These are phyloP conservation scores for Aspergillus sclerotioniger DNA, from an alignment of 495 filamentous ascomycete genomes.

Conservation along the genomic window DNA sequence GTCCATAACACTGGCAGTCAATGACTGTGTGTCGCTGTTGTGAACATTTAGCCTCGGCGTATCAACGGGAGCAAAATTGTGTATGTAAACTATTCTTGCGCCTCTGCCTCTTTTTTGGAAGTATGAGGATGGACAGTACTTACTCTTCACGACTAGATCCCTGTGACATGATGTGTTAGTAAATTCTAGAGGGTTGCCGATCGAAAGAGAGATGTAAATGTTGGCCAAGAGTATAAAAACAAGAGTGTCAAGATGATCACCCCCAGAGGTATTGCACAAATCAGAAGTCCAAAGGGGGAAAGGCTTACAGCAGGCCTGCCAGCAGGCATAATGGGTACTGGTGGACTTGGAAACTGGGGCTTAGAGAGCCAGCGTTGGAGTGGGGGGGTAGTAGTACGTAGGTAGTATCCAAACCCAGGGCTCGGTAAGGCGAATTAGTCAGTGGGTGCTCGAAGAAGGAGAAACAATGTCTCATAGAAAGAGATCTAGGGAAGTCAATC, in stretches of 20 bases:
- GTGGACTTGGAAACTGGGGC: conserved; percentile 13
- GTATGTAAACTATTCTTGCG: neutral
- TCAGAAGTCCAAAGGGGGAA: conserved; percentile 2
- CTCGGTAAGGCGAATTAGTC: neutral
- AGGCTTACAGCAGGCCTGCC: conserved; percentile 20
- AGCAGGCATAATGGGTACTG: conserved; percentile 11
- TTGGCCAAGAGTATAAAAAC: neutral
- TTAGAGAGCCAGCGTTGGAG: conserved; percentile 4
- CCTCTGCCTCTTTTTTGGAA: neutral
- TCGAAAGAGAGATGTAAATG: neutral
- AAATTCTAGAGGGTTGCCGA: neutral
- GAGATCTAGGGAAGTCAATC: neutral
- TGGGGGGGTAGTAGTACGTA: conserved; percentile 6
- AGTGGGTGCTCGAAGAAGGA: neutral
- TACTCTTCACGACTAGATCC: conserved; percentile 22
- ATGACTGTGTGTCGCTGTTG: conserved; percentile 47
- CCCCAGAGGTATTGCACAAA: neutral
- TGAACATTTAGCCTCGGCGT: conserved; percentile 12
- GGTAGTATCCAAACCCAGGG: neutral
- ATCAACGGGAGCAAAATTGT: neutral
- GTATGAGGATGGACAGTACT: conserved; percentile 8
- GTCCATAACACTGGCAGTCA: conserved; percentile 50
- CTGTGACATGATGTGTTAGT: conserved; percentile 30
- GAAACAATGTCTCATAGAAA: neutral
- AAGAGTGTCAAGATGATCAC: neutral